These are phyloP conservation scores for Apiospora rasikravindrae DNA, from an alignment of 2,329 filamentous ascomycete genomes.

Conservation along the genomic window DNA sequence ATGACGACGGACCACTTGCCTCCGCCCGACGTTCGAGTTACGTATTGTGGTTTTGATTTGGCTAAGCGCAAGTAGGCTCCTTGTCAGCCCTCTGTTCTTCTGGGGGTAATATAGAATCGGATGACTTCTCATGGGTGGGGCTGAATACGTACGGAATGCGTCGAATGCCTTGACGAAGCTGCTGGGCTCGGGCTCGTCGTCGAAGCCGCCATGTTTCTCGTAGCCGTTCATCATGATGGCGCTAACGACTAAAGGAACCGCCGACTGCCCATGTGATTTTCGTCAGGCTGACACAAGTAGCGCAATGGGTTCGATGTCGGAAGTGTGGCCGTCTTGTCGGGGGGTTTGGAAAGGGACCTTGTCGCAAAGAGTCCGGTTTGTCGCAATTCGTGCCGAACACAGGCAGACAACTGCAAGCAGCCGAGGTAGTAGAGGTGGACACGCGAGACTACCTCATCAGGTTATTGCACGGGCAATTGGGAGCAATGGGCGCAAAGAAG, in stretches of 20 bases:
- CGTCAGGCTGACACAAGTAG: background rate
- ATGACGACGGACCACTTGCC: conserved; percentile 94
- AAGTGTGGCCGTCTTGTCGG: background rate
- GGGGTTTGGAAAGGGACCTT: background rate
- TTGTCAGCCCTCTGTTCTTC: background rate
- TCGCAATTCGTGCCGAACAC: background rate
- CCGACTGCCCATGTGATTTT: conserved; percentile 11
- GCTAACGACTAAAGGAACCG: background rate
- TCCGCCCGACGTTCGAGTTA: conserved; percentile 81
- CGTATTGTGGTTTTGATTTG: conserved; percentile 94
- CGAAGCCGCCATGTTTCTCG: conserved; percentile 66
- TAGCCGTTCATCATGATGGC: conserved; percentile 75
- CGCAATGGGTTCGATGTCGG: background rate
- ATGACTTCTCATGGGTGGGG: background rate
- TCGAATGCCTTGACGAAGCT: conserved; percentile 86
- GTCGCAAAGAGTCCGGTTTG: background rate
- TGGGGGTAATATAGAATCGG: conserved; percentile 11
- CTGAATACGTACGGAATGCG: conserved; percentile 80
- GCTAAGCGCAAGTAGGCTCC: conserved; percentile 56
- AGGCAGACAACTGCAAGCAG: conserved; percentile 1
- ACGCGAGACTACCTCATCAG: conserved; percentile 3
- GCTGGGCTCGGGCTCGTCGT: conserved; percentile 76
- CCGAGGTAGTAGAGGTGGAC: background rate
- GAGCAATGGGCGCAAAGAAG: background rate
- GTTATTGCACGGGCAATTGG: conserved; percentile 1